Conservation (phyloP, 345 rosid species). For the Eutrema heterophyllum region DNA sequence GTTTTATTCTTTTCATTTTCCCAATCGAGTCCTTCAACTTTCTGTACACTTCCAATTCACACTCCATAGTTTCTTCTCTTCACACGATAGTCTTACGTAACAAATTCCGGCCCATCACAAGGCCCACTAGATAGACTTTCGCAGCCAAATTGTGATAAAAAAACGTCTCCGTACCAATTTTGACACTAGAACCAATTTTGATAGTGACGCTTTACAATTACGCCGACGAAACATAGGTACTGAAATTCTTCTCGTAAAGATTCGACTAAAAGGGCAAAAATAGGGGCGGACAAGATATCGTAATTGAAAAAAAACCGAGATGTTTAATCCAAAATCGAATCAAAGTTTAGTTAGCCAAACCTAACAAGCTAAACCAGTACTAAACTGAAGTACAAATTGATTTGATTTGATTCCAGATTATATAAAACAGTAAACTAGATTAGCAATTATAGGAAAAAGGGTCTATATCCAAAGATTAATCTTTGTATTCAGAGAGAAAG, state of each 20-base stretch:
- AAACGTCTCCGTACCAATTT: conserved; percentile 15
- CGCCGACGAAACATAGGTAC: background rate
- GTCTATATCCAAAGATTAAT: background rate
- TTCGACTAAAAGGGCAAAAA: no score
- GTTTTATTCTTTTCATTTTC: conserved; percentile 19
- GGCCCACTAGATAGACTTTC: conserved; percentile 9
- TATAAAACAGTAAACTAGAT: background rate
- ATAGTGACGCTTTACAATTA: background rate
- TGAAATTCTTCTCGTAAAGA: background rate
- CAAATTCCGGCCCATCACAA: conserved; percentile 5
- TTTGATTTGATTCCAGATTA: background rate
- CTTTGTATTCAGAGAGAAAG: background rate
- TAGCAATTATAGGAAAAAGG: background rate
- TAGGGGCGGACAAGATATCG: no score
- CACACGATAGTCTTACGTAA: background rate
- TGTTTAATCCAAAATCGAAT: background rate
- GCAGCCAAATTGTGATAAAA: background rate
- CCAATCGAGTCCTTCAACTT: background rate
- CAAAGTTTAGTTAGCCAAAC: background rate
- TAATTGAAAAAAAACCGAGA: background rate
- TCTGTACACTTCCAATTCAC: background rate
- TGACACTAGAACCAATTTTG: background rate
- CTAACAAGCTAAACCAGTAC: background rate
- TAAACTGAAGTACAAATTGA: background rate
- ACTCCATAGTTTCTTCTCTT: background rate